Base-by-base conservation (phyloP, 495 filamentous ascomycete species). In the Podospora bellae-mahoneyi region DNA sequence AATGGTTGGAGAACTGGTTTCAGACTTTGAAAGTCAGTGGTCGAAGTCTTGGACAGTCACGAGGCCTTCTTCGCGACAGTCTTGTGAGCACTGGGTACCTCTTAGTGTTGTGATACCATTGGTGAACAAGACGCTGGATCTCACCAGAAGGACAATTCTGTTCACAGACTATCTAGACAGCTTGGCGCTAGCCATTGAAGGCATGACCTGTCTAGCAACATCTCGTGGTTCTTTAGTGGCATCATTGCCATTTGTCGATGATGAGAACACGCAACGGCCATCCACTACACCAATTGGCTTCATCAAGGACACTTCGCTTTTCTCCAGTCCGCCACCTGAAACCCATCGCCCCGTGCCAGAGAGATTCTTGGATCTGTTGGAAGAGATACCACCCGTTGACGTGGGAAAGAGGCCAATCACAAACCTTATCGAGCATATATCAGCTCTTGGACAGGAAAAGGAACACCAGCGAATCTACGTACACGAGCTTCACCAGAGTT, bases 11-110 rank as follows among this genome's bases (percentile, higher is more conserved):
- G 57, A 19, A 9, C 60, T 70, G 15, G 20, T 28, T 7, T 20
- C 34, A 4, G 30, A 44, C 1, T 57, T 70, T 0, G 61, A 57
- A 57, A 7, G 10, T 1, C 65, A 67, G 62, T 70, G 69, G 69
- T 10, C 39, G 13, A 18, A 19, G 30, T 48, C 39, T 2, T 64
- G 61, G 60, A 56, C 56, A 5, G 16, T 67, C 27, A 34, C 62
- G 10, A 27, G 1, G 15, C 65, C 62, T 13, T 16, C 23, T 0
- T 23, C 23, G 23, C 20, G 44, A 4, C 10, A 27, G 3, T 3
- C 9, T 3, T 64, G 59, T n/a, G 15, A 2, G 4, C 0, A 0
- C 2, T 67, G 66, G 56, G 34, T 70, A 55, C n/a, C 60, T n/a
- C 39, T 57, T 2, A 5, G 44, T 19, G 19, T 10, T 19, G 56